Percentiles rank a stretch among this genome's conserved stretches.
These are phyloP conservation scores for Monilinia aucupariae DNA, from an alignment of 2,329 filamentous ascomycete species.

Conservation along the genomic window DNA sequence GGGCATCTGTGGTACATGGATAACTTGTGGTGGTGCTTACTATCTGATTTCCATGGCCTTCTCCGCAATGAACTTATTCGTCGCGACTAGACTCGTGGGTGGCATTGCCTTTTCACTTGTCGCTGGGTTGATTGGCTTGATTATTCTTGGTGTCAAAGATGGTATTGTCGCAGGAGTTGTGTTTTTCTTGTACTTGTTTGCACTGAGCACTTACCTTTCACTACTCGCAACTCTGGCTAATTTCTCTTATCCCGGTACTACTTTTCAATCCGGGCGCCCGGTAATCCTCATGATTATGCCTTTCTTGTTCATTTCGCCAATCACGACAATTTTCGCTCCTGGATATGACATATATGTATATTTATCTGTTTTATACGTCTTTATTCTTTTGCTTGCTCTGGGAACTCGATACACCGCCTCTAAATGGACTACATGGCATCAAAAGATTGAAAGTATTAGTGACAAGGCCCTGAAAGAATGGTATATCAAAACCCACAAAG, in stretches of 20 bases:
- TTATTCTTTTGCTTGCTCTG: constrained; percentile 46
- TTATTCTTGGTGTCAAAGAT: constrained; percentile 43
- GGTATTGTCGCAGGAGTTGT: constrained; percentile 45
- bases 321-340: constrained; percentile 49
- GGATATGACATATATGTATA: constrained; percentile 51
- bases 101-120: constrained; percentile 41
- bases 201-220: constrained; percentile 53
- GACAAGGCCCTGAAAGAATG: constrained; percentile 44
- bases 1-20: constrained; percentile 57
- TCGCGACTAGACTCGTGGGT: constrained; percentile 42
- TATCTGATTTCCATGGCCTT: constrained; percentile 54
- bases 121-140: constrained; percentile 42
- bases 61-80: constrained; percentile 39
- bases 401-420: constrained; percentile 48
- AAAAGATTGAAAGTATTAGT: constrained; percentile 46
- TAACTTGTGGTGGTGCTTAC: constrained; percentile 57
- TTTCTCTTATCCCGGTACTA: constrained; percentile 47
- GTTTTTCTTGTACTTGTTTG: constrained; percentile 54
- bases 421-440: constrained; percentile 55
- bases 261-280: constrained; percentile 44
- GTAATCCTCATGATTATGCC: constrained; percentile 51
- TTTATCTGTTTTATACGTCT: constrained; percentile 47
- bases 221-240: constrained; percentile 46
- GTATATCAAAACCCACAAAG: constrained; percentile 31
- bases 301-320: constrained; percentile 50